Evolutionary conservation across 768 basidiomycete species (phyloP).

Genomic region (Mrakia gelida): DNA sequence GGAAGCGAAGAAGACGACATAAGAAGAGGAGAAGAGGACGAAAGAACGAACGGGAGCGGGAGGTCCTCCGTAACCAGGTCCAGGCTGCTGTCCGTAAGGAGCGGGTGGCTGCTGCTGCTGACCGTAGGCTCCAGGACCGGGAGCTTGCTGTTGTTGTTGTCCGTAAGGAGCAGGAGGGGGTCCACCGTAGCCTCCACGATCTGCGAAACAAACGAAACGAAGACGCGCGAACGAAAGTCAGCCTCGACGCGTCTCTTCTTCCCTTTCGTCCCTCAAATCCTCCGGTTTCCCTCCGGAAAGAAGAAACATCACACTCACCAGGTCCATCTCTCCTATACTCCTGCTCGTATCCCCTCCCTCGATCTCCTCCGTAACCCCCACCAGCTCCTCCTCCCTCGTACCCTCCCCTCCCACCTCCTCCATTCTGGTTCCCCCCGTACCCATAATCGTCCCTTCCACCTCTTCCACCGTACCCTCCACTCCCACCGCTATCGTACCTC

Average conservation of each 20-base stretch:
- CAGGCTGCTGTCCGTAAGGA: slow-evolving; percentile 16
- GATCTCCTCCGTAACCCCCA: slow-evolving; percentile 14
- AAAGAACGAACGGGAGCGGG: slow-evolving; percentile 21
- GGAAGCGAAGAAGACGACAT: not conserved
- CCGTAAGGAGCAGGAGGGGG: slow-evolving; percentile 4
- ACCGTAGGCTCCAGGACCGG: not conserved
- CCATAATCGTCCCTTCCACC: slow-evolving; percentile 13
- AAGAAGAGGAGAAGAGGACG: not conserved
- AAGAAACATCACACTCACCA: not conserved
- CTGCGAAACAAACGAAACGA: not conserved
- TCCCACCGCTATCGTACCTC: slow-evolving; percentile 40
- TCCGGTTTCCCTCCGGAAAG: no score
- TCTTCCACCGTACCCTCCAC: slow-evolving; percentile 38
- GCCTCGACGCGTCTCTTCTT: not conserved
- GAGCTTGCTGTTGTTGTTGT: not conserved
- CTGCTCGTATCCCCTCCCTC: slow-evolving; percentile 1
- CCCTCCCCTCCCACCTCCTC: not conserved
- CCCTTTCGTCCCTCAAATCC: not conserved
- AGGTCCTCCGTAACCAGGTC: slow-evolving; percentile 31
- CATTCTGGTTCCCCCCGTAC: not conserved
- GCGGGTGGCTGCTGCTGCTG: not conserved
- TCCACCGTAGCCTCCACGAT: slow-evolving; percentile 4
- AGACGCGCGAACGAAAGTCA: not conserved
- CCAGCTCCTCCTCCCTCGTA: slow-evolving; percentile 1
- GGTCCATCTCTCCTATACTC: not conserved